These are phyloP conservation scores for Albugo candida DNA, from an alignment of 352 stramenopile species.

Conservation along the genomic window DNA sequence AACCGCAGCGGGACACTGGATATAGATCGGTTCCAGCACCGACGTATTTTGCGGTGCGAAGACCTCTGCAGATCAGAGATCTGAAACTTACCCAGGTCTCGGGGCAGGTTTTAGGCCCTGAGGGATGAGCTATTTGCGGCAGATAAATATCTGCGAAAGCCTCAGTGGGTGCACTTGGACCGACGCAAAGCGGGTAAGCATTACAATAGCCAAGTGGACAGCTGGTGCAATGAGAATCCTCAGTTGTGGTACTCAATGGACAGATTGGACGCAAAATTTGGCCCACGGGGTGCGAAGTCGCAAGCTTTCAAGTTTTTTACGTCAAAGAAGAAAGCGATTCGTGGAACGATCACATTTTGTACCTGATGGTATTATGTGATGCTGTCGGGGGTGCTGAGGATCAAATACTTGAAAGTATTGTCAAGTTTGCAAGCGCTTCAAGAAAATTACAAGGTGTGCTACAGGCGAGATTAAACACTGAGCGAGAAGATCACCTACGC, in stretches of 20 bases:
- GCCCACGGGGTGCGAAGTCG: neutral
- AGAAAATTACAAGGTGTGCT: conserved; percentile 3
- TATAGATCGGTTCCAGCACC: no score
- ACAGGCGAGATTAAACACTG: conserved; percentile 1
- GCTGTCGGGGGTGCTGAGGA: neutral
- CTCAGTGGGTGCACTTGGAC: neutral
- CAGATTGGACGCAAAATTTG: neutral
- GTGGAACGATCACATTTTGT: neutral
- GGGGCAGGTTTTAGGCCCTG: neutral
- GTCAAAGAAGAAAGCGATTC: neutral
- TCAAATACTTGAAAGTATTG: neutral
- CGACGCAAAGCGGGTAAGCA: neutral
- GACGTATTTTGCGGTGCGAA: no score
- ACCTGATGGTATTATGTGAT: neutral
- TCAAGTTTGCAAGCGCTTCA: conserved; percentile 3
- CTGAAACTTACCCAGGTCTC: neutral
- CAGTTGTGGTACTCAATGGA: neutral
- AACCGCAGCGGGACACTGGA: no score
- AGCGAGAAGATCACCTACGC: neutral
- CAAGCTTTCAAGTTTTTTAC: neutral
- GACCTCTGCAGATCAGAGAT: no score
- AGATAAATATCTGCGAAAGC: neutral
- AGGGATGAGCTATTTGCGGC: neutral
- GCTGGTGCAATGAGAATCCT: neutral
- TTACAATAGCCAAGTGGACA: neutral